Evolutionary conservation across 805 yeast genomes (phyloP).

Genomic region (Candida lessepsii): DNA sequence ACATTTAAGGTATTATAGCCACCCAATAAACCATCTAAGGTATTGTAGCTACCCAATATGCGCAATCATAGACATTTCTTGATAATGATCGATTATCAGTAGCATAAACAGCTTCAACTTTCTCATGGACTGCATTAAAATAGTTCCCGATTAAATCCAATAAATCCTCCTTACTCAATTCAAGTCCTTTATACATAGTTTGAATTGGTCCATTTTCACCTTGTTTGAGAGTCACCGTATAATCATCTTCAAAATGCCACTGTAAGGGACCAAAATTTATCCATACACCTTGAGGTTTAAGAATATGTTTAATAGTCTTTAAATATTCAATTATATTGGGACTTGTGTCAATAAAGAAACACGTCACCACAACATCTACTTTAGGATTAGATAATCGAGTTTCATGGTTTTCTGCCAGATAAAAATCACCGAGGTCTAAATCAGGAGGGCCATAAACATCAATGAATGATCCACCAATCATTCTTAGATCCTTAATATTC

Average conservation of each 20-base stretch:
- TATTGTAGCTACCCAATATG: conserved; percentile 53
- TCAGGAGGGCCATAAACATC: conserved; percentile 61
- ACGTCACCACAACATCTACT: conserved; percentile 51
- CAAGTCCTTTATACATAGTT: conserved; percentile 50
- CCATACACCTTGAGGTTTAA: conserved; percentile 53
- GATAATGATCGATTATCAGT: conserved; percentile 52
- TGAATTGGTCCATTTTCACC: conserved; percentile 15
- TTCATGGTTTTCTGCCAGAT: conserved; percentile 23
- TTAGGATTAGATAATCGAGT: conserved; percentile 41
- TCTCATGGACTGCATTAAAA: conserved; percentile 30
- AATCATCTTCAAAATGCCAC: conserved; percentile 69
- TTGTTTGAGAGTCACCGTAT: conserved; percentile 20
- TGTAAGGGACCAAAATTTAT: conserved; percentile 65
- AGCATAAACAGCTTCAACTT: conserved; percentile 45
- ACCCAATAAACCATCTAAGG: conserved; percentile 24
- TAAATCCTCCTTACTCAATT: conserved; percentile 57
- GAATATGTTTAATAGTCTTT: conserved; percentile 44
- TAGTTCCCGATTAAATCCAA: conserved; percentile 53
- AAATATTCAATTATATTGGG: conserved; percentile 58
- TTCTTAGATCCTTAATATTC: conserved; percentile 46
- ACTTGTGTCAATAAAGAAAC: conserved; percentile 66
- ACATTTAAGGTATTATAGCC: too few species aligned
- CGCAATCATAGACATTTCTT: conserved; percentile 58
- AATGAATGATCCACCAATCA: conserved; percentile 70
- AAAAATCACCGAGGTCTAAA: conserved; percentile 32